phyloP scores from a whole-genome alignment of 495 filamentous ascomycete species.

The Baudoinia panamericana region DNA sequence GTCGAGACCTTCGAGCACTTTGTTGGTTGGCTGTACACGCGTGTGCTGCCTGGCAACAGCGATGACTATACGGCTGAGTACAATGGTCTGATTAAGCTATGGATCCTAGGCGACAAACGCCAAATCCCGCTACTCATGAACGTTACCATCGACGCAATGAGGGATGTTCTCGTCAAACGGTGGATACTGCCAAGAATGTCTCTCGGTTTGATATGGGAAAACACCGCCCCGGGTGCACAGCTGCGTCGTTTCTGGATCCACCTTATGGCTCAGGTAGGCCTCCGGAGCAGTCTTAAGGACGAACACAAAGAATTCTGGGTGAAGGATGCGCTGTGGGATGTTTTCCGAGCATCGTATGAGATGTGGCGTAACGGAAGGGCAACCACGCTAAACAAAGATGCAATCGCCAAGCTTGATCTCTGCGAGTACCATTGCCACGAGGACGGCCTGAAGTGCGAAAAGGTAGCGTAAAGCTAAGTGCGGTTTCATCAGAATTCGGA shows the following conservation, averaged over 20 bases:
- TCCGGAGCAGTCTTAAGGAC: neutral
- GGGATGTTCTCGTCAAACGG: neutral
- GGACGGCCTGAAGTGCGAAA: slow-evolving; percentile 1
- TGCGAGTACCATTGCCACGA: slow-evolving; percentile 7
- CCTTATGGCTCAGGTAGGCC: neutral
- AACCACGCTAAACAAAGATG: neutral
- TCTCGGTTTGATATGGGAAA: neutral
- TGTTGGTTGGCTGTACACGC: slow-evolving; percentile 5
- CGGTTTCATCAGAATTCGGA: no score
- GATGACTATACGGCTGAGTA: neutral
- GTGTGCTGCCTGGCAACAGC: neutral
- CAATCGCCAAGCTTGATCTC: neutral
- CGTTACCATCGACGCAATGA: neutral
- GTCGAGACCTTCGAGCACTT: slow-evolving; percentile 1
- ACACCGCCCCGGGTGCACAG: neutral
- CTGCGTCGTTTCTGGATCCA: neutral
- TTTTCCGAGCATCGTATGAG: neutral
- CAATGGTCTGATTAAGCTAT: neutral
- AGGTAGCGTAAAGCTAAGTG: neutral
- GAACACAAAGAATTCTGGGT: neutral
- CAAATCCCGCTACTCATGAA: slow-evolving; percentile 6
- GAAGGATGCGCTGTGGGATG: neutral
- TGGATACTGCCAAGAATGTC: neutral
- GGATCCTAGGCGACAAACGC: slow-evolving; percentile 1
- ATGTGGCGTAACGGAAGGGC: neutral